phyloP scores from a whole-genome alignment of 345 rosid species.

The Fremontodendron californicum region DNA sequence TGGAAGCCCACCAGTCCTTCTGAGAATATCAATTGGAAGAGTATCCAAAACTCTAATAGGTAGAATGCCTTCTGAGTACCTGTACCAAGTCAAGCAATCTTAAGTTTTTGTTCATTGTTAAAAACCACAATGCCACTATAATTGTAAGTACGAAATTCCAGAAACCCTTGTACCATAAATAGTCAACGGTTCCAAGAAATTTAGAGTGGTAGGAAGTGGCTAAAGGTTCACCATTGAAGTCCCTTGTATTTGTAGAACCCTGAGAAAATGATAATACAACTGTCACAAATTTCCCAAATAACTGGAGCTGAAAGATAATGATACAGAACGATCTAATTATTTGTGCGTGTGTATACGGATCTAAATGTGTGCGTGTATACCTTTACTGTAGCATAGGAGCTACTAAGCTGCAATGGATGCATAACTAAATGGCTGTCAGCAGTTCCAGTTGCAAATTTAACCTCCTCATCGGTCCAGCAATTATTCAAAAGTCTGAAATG shows the following conservation, averaged over 20 bases:
- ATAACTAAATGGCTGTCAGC: slow-evolving; percentile 36
- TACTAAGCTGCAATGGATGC: slow-evolving; percentile 62
- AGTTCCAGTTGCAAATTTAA: slow-evolving; percentile 53
- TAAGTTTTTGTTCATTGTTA: neutral
- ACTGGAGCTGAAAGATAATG: neutral
- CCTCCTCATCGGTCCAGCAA: slow-evolving; percentile 58
- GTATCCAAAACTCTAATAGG: slow-evolving; percentile 73
- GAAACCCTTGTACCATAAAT: slow-evolving; percentile 55
- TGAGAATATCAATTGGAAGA: slow-evolving; percentile 53
- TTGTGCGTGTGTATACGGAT: too few species aligned
- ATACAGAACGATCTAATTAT: neutral
- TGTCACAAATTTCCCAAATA: neutral
- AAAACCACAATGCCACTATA: neutral
- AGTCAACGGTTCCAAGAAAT: slow-evolving; percentile 88
- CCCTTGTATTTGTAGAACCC: slow-evolving; percentile 57
- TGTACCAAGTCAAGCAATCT: slow-evolving; percentile 22
- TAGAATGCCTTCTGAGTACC: slow-evolving; percentile 61
- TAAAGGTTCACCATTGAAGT: slow-evolving; percentile 57
- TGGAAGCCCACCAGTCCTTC: slow-evolving; percentile 68
- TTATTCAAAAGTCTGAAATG: slow-evolving; percentile 37
- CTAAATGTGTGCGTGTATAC: slow-evolving; percentile 26
- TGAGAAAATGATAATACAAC: slow-evolving; percentile 20
- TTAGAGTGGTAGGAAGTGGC: slow-evolving; percentile 82
- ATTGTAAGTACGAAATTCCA: neutral
- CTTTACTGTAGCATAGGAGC: slow-evolving; percentile 61